Conservation (phyloP, 2,329 filamentous ascomycete genomes). For the Mycosphaerella arachidis region DNA sequence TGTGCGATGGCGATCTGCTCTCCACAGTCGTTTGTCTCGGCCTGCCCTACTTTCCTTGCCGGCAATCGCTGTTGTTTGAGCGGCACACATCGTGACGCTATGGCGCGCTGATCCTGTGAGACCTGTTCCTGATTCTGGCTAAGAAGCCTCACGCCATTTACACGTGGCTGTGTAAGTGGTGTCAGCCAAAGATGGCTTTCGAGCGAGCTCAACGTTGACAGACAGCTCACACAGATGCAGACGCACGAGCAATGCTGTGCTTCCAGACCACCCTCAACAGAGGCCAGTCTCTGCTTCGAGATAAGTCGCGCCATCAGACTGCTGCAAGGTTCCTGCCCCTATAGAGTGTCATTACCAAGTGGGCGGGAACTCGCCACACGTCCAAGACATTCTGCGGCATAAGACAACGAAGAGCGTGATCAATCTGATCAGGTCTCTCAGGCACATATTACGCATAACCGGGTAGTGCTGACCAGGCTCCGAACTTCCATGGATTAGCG, state of each 20-base stretch:
- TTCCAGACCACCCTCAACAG: background rate
- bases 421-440: background rate
- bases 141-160: conserved; percentile 2
- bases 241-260: conserved; percentile 10
- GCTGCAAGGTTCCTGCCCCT: background rate
- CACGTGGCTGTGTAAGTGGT: conserved; percentile 16
- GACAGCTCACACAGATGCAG: conserved; percentile 20
- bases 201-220: conserved; percentile 11
- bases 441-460: conserved; percentile 4
- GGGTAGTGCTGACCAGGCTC: background rate
- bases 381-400: background rate
- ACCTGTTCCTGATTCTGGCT: background rate
- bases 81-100: conserved; percentile 2
- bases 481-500: background rate
- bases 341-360: background rate
- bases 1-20: conserved; percentile 1
- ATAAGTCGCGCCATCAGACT: background rate
- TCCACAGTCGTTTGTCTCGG: background rate
- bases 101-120: background rate
- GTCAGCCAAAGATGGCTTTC: conserved; percentile 4
- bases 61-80: conserved; percentile 1
- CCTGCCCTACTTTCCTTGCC: background rate
- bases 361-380: background rate
- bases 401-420: background rate
- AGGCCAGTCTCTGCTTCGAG: background rate